Percentiles rank a stretch among this genome's conserved stretches.
phyloP scores from a whole-genome alignment of 108 stramenopile species.

The Cylindrotheca fusiformis region DNA sequence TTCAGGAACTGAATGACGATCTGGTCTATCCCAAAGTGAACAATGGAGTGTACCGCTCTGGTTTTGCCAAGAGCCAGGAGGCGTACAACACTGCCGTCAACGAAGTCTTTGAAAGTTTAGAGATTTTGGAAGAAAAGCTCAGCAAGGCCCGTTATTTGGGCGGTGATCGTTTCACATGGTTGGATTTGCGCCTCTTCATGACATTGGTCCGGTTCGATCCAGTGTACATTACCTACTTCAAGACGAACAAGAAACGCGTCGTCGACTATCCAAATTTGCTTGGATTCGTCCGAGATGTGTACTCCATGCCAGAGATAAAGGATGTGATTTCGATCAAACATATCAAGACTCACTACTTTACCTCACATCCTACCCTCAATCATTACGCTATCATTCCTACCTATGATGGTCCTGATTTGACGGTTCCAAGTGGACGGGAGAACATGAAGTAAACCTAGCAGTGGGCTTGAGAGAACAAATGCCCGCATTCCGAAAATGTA shows the following conservation, averaged over 20 bases:
- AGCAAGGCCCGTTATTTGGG: slow-evolving; percentile 61
- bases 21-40: slow-evolving; percentile 85
- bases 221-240: slow-evolving; percentile 92
- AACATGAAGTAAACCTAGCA: no score
- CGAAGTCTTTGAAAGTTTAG: slow-evolving; percentile 76
- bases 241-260: slow-evolving; percentile 75
- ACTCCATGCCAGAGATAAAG: slow-evolving; percentile 78
- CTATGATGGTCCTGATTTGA: slow-evolving; percentile 23
- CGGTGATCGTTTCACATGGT: slow-evolving; percentile 76
- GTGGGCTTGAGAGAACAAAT: no score
- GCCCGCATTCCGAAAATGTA: no score
- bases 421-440: not conserved
- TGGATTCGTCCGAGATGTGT: slow-evolving; percentile 85
- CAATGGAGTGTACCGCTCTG: slow-evolving; percentile 95
- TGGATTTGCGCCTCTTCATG: slow-evolving; percentile 88
- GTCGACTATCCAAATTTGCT: slow-evolving; percentile 67
- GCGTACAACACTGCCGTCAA: slow-evolving; percentile 86
- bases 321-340: slow-evolving; percentile 86
- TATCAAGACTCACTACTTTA: slow-evolving; percentile 90
- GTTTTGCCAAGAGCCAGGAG: slow-evolving; percentile 85
- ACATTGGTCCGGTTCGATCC: slow-evolving; percentile 90
- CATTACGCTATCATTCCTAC: slow-evolving; percentile 54
- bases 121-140: slow-evolving; percentile 61
- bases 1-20: slow-evolving; percentile 64
- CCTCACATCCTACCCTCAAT: slow-evolving; percentile 63